A percentile compares a stretch with the other conserved stretches of the same genome.
These are phyloP conservation scores for Bryoerythrophyllum caledonicum DNA, from an alignment of 225 moss, liverwort and hornwort species.

Conservation along the genomic window DNA sequence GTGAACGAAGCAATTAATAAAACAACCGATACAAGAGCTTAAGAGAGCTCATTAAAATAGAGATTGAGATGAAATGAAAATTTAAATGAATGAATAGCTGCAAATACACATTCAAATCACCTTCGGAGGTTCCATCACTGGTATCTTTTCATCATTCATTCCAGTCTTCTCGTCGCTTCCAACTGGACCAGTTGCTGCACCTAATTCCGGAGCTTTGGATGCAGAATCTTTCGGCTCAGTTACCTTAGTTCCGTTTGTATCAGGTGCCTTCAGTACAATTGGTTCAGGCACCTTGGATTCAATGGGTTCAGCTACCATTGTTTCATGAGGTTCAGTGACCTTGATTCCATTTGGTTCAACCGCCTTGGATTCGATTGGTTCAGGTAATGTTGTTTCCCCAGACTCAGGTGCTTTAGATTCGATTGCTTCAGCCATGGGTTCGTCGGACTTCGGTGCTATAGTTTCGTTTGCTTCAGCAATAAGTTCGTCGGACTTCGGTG, in stretches of 20 bases:
- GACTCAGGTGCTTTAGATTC: neutral
- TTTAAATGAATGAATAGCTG: neutral
- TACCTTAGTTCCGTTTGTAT: neutral
- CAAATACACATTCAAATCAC: conserved; percentile 16
- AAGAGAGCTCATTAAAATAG: no score
- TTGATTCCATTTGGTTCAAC: neutral
- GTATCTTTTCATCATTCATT: conserved; percentile 23
- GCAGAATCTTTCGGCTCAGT: conserved; percentile 14
- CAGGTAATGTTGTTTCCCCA: no score
- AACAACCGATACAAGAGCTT: neutral
- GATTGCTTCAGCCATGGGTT: neutral
- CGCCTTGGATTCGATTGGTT: neutral
- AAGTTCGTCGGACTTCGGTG: no score
- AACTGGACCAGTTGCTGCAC: conserved; percentile 3
- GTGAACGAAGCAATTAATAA: no score
- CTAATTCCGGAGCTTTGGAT: conserved; percentile 23
- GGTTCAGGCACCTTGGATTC: neutral
- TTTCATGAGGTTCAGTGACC: no score
- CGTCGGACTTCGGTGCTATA: no score
- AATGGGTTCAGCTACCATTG: neutral
- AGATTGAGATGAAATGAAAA: no score
- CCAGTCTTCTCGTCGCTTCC: neutral
- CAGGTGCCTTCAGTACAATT: no score
- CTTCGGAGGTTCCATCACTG: conserved; percentile 31
- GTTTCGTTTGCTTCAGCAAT: no score